Conservation (phyloP, 2,329 filamentous ascomycete species). For the Paecilomyces variotii region DNA sequence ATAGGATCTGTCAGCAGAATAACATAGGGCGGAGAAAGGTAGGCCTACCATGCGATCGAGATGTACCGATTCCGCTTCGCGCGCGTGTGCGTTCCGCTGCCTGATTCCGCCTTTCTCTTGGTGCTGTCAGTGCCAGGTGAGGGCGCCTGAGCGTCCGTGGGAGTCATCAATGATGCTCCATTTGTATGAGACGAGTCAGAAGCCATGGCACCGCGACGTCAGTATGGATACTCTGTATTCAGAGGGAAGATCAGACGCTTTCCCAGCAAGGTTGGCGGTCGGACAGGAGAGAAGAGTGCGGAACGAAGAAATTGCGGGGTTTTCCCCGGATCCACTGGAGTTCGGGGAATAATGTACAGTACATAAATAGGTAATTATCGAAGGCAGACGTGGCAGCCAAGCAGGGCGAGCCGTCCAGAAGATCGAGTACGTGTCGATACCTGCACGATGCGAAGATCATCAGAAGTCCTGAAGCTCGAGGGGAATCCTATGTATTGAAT, state of each 20-base stretch:
- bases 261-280: conserved; percentile 2
- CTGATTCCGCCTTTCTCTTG: conserved; percentile 37
- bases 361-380: no score
- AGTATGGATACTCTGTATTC: not conserved
- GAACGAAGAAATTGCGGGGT: conserved; percentile 22
- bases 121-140: conserved; percentile 18
- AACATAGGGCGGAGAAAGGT: not conserved
- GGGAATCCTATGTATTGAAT: not conserved
- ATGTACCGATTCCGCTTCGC: conserved; percentile 61
- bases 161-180: conserved; percentile 15
- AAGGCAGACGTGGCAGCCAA: not conserved
- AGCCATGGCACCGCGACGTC: conserved; percentile 16
- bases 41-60: conserved; percentile 54
- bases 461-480: not conserved
- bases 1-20: conserved; percentile 1
- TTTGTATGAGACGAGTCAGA: conserved; percentile 27
- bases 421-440: not conserved
- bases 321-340: conserved; percentile 20
- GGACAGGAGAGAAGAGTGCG: conserved; percentile 7
- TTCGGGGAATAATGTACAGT: no score
- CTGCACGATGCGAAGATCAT: not conserved
- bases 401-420: not conserved
- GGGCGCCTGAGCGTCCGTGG: conserved; percentile 14
- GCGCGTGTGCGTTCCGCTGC: conserved; percentile 43
- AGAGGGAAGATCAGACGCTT: not conserved